Evolutionary conservation across 352 stramenopile genomes (phyloP).

Genomic region (Phytophthora hibernalis): DNA sequence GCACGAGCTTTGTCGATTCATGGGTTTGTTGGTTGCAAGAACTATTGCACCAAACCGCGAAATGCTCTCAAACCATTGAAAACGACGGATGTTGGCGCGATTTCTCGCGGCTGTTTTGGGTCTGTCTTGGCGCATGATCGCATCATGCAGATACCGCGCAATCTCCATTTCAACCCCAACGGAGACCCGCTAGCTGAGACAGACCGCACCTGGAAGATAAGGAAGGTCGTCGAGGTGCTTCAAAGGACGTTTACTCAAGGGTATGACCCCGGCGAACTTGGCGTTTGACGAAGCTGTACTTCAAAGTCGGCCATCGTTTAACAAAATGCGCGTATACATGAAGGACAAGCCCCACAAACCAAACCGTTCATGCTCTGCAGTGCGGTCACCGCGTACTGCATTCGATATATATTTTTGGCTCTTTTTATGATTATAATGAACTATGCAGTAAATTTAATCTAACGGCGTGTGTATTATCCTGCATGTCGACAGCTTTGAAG

Average conservation of each 20-base stretch:
- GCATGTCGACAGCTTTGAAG: not conserved
- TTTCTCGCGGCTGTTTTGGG: not conserved
- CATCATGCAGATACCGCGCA: constrained; percentile 5
- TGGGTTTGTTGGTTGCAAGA: not conserved
- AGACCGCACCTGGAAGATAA: constrained; percentile 4
- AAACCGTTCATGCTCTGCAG: not conserved
- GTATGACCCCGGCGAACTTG: not conserved
- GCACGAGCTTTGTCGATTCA: not conserved
- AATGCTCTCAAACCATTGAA: constrained; percentile 1
- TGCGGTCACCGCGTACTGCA: not conserved
- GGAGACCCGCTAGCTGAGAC: not conserved
- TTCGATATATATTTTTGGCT: not conserved
- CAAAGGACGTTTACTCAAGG: not conserved
- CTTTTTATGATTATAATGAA: not conserved
- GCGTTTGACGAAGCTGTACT: constrained; percentile 13
- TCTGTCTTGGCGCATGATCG: not conserved
- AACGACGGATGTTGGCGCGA: not conserved
- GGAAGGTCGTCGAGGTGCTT: constrained; percentile 2
- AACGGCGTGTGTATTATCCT: too few species aligned
- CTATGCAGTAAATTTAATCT: not conserved
- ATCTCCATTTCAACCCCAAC: constrained; percentile 11
- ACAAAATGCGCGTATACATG: too few species aligned
- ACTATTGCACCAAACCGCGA: constrained; percentile 5
- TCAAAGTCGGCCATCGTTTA: not conserved
- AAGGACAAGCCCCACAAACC: too few species aligned